Conservation (phyloP, 257 asterid species). For the Jacaranda mimosifolia region DNA sequence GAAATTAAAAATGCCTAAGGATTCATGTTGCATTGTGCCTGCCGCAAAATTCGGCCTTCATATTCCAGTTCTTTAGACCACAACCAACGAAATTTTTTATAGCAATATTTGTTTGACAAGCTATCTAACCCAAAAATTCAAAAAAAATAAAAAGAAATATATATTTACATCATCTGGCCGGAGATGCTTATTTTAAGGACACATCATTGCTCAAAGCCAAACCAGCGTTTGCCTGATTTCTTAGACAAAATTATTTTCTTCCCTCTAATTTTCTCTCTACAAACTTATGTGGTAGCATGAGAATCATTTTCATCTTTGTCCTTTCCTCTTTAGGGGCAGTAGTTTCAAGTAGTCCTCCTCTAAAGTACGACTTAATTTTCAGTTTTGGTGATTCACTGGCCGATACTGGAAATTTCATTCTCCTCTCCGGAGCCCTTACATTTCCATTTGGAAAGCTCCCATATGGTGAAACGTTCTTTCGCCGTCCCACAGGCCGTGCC, state of each 20-base stretch:
- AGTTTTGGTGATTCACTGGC: slow-evolving; percentile 60
- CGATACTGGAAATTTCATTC: slow-evolving; percentile 63
- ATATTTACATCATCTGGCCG: too few relatives aligned
- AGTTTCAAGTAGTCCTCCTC: slow-evolving; percentile 24
- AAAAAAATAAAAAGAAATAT: too few relatives aligned
- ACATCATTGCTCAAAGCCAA: neutral
- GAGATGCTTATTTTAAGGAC: slow-evolving; percentile 3
- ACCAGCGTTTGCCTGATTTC: neutral
- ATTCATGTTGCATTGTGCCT: too few relatives aligned
- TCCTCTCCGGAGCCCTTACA: slow-evolving; percentile 47
- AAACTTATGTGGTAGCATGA: slow-evolving; percentile 13
- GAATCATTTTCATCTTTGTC: slow-evolving; percentile 22
- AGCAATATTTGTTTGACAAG: neutral
- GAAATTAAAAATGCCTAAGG: too few relatives aligned
- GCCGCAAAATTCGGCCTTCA: neutral
- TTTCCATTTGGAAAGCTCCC: slow-evolving; percentile 50
- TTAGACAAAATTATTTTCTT: neutral
- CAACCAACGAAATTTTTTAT: neutral
- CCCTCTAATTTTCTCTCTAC: neutral
- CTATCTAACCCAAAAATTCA: neutral
- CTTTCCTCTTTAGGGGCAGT: neutral
- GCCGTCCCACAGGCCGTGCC: slow-evolving; percentile 43
- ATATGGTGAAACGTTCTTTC: slow-evolving; percentile 53
- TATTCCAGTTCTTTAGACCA: neutral
- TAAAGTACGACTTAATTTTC: slow-evolving; percentile 47